These are phyloP conservation scores for Neurospora tetraspora DNA, from an alignment of 495 filamentous ascomycete species.

Conservation along the genomic window DNA sequence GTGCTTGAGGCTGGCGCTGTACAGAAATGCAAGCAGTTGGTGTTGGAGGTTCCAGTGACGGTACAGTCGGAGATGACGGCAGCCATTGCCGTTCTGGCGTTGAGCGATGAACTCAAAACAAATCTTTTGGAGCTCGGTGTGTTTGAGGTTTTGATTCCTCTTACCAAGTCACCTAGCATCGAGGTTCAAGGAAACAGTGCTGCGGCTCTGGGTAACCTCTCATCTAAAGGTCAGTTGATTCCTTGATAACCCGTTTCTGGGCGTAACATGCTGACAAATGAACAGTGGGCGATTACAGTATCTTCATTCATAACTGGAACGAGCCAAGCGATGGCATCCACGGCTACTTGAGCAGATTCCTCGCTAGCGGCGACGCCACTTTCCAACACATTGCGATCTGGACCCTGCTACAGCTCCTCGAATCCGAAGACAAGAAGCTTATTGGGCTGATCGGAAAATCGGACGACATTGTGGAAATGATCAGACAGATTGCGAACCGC, in stretches of 20 bases:
- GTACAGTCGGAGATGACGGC: slow-evolving; percentile 99
- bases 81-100: slow-evolving; percentile 90
- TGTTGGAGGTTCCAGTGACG: slow-evolving; percentile 82
- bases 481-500: slow-evolving; percentile 79
- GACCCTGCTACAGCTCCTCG: slow-evolving; percentile 90
- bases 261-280: slow-evolving; percentile 1
- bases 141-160: slow-evolving; percentile 90
- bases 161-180: slow-evolving; percentile 90
- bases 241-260: background rate
- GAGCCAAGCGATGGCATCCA: slow-evolving; percentile 91
- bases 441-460: slow-evolving; percentile 78
- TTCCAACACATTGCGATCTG: slow-evolving; percentile 99
- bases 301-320: slow-evolving; percentile 89
- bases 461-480: slow-evolving; percentile 81
- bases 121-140: slow-evolving; percentile 88
- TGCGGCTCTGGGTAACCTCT: slow-evolving; percentile 88
- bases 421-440: slow-evolving; percentile 82
- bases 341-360: slow-evolving; percentile 85
- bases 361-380: slow-evolving; percentile 87
- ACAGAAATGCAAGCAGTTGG: slow-evolving; percentile 95
- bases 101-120: slow-evolving; percentile 91
- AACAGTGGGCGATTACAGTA: slow-evolving; percentile 87
- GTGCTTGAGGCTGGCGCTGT: slow-evolving; percentile 94
- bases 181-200: slow-evolving; percentile 98
- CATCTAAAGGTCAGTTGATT: slow-evolving; percentile 72